phyloP scores from a whole-genome alignment of 176 grass and related monocot species.

The Bonia amplexicaulis region DNA sequence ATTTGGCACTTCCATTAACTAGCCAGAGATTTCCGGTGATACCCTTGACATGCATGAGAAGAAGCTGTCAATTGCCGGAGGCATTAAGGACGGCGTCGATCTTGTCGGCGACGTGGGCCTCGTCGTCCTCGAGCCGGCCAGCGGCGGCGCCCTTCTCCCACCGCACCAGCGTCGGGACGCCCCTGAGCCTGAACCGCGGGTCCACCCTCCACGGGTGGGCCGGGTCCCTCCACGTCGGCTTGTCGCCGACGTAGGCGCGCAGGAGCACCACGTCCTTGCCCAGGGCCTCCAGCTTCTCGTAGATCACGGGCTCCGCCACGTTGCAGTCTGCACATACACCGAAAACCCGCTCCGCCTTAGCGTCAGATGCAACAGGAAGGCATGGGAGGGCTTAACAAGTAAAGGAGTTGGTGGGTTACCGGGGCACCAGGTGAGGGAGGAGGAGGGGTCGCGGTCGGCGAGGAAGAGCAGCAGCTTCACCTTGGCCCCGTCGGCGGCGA shows the following conservation, averaged over 20 bases:
- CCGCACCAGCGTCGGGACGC: conserved; percentile 78
- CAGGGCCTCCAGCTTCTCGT: conserved; percentile 44
- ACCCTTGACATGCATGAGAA: background rate
- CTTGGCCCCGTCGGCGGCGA: conserved; percentile 3
- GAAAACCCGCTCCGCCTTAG: background rate
- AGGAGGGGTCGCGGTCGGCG: conserved; percentile 63
- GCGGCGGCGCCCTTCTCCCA: conserved; percentile 66
- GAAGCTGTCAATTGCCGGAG: background rate
- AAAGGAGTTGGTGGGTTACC: conserved; percentile 20
- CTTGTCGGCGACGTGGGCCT: conserved; percentile 59
- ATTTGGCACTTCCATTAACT: background rate
- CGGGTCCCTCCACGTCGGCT: conserved; percentile 65
- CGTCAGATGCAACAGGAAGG: background rate
- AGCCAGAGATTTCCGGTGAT: background rate
- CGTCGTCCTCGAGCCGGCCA: conserved; percentile 61
- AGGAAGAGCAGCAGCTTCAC: conserved; percentile 85
- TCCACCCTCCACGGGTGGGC: conserved; percentile 76
- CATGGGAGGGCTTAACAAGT: too few species aligned
- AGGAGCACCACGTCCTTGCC: conserved; percentile 57
- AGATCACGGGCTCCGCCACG: conserved; percentile 89
- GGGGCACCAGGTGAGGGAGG: conserved; percentile 78
- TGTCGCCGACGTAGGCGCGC: conserved; percentile 81
- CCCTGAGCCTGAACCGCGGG: conserved; percentile 59
- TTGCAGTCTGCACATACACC: conserved; percentile 65
- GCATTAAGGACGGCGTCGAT: conserved; percentile 39